Evolutionary conservation across 2,329 filamentous ascomycete species (phyloP).

Genomic region (Hypoxylon sp.): DNA sequence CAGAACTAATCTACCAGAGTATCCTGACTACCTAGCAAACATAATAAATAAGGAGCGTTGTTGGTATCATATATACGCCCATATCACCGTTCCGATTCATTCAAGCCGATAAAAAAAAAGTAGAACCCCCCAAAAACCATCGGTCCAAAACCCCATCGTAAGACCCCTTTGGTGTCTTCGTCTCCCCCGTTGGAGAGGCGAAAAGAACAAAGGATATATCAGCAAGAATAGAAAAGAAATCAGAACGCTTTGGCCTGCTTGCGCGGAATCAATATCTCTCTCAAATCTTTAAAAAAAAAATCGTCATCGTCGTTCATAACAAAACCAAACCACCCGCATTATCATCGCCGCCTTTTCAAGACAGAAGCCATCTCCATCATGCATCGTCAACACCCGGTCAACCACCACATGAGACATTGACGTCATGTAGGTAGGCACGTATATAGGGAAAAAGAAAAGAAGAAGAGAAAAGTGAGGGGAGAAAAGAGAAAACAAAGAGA

Average conservation of each 20-base stretch:
- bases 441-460: constrained; percentile 41
- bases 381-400: constrained; percentile 5
- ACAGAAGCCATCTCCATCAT: constrained; percentile 5
- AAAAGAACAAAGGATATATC: constrained; percentile 7
- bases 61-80: constrained; percentile 34
- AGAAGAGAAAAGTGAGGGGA: constrained; percentile 25
- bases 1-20: constrained; percentile 26
- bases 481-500: too few relatives aligned
- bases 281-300: background rate
- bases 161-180: constrained; percentile 18
- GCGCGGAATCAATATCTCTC: constrained; percentile 24
- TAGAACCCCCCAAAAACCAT: constrained; percentile 7
- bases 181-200: constrained; percentile 17
- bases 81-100: constrained; percentile 20
- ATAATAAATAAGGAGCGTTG: constrained; percentile 37
- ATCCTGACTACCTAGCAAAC: constrained; percentile 12
- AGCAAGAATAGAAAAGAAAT: constrained; percentile 10
- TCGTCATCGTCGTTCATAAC: constrained; percentile 14
- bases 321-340: background rate
- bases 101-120: constrained; percentile 12
- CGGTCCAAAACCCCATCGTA: constrained; percentile 6
- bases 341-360: background rate
- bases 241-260: constrained; percentile 19
- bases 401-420: constrained; percentile 16
- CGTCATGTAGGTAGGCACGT: constrained; percentile 11